phyloP scores from a whole-genome alignment of 148 eudicot genomes.

The Agrostemma githago region DNA sequence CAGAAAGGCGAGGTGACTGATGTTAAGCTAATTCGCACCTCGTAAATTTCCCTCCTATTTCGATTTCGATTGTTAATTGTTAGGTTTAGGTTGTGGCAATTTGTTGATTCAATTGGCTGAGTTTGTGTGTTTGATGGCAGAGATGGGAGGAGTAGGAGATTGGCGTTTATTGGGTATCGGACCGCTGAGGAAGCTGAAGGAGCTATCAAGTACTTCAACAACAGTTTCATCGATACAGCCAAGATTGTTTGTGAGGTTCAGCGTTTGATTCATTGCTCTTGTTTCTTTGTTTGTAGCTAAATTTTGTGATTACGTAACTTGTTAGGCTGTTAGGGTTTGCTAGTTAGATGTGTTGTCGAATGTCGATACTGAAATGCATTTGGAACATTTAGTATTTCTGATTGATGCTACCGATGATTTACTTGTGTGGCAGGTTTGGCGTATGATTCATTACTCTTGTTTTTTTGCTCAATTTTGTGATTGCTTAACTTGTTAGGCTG shows the following conservation, averaged over 20 bases:
- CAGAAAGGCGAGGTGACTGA: slow-evolving; percentile 92
- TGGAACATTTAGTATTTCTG: not conserved
- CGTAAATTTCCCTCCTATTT: slow-evolving; percentile 26
- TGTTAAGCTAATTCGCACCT: slow-evolving; percentile 81
- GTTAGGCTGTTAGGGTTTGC: not conserved
- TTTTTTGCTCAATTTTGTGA: not conserved
- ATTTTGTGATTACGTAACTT: not conserved
- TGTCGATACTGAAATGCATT: not conserved
- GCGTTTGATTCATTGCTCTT: slow-evolving; percentile 1
- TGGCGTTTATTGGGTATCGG: slow-evolving; percentile 84
- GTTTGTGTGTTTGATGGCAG: slow-evolving; percentile 30
- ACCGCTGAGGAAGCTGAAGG: slow-evolving; percentile 69
- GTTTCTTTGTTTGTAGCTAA: not conserved
- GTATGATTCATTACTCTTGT: not conserved
- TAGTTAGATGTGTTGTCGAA: not conserved
- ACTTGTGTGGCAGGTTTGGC: slow-evolving; percentile 44
- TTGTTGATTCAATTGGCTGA: not conserved
- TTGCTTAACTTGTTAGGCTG: too few species aligned
- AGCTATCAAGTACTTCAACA: slow-evolving; percentile 70
- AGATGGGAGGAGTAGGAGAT: slow-evolving; percentile 86
- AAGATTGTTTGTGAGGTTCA: slow-evolving; percentile 78
- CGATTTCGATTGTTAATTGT: not conserved
- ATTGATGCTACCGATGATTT: too few species aligned
- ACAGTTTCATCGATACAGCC: slow-evolving; percentile 58
- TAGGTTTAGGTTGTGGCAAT: not conserved